These are phyloP conservation scores for Ajuga chamaepitys DNA, from an alignment of 257 asterid species.

Conservation along the genomic window DNA sequence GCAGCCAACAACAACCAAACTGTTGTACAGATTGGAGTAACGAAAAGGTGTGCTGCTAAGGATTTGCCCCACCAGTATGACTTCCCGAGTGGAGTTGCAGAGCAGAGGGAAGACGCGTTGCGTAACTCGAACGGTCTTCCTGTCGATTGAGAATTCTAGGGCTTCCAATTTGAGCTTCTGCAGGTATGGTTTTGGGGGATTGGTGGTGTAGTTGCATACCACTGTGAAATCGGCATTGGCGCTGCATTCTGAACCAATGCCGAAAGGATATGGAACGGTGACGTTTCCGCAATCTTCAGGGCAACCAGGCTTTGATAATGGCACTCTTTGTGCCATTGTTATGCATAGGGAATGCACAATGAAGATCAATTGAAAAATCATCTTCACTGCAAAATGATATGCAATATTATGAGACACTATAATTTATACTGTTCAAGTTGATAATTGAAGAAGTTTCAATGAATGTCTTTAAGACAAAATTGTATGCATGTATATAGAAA, in stretches of 20 bases:
- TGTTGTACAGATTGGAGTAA: neutral
- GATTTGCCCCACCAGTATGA: neutral
- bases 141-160: neutral
- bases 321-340: neutral
- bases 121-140: neutral
- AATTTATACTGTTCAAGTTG: too few relatives aligned
- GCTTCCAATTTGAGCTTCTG: neutral
- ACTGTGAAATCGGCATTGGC: neutral
- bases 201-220: neutral
- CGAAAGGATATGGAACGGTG: conserved; percentile 12
- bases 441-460: too few relatives aligned
- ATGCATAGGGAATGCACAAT: neutral
- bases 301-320: conserved; percentile 4
- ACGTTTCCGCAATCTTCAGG: conserved; percentile 5
- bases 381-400: too few relatives aligned
- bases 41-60: neutral
- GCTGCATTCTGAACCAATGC: conserved; percentile 8
- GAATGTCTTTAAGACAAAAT: too few relatives aligned
- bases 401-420: too few relatives aligned
- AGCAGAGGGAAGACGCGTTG: neutral
- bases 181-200: neutral
- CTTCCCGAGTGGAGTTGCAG: neutral
- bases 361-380: too few relatives aligned
- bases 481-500: too few relatives aligned
- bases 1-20: neutral